Base-by-base conservation (phyloP, 163 green algal species). In the Chloroidium sp. region DNA sequence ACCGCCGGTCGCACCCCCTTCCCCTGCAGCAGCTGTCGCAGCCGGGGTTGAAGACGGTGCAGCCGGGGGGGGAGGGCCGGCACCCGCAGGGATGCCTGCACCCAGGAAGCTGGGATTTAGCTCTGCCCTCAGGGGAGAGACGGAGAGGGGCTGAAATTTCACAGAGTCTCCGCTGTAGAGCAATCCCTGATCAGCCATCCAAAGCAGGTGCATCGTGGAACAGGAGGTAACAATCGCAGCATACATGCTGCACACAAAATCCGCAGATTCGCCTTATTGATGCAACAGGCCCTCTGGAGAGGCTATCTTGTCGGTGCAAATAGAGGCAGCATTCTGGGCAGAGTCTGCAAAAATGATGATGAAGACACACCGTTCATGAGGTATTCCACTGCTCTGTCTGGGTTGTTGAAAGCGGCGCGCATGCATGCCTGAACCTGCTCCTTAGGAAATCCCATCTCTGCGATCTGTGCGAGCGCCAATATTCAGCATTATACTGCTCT, bases 391-490 rank as follows among this genome's bases (percentile, higher is more conserved):
- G 96, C 96, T 4, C 96, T 87, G 76, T 99, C 95, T 13, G 96
- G 95, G 90, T 99, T 99, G 91, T 99, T 99, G 91, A 97, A 99
- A 4, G 96, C 96, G 3, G 96, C 96, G 1, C 94, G 91, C 92
- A 99, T 94, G 0, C 96, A 96, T 1, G 88, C 84, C 62, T 92
- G 77, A 2, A 95, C 92, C 81, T 94, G 80, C 13, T 96, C 92
- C 1, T 91, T 81, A 36, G 90, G 76, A 77, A 98, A 99, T 76
- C 95, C 95, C 94, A 99, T 99, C 69, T 98, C 95, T 67, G 82
- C 4, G 77, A 90, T 91, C 80, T 87, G 80, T 69, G 74, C 14
- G 36, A 72, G 64, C 36, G 36, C 36, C 36, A 36, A 36, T 36
- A 36, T 36, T 36, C 36, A 36, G 36, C 36, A 36, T 36, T 36